Evolutionary conservation across 2,329 filamentous ascomycete species (phyloP), one percentile per base, ranked within the genome.

Genomic region (Pestalotiopsis sp.): DNA sequence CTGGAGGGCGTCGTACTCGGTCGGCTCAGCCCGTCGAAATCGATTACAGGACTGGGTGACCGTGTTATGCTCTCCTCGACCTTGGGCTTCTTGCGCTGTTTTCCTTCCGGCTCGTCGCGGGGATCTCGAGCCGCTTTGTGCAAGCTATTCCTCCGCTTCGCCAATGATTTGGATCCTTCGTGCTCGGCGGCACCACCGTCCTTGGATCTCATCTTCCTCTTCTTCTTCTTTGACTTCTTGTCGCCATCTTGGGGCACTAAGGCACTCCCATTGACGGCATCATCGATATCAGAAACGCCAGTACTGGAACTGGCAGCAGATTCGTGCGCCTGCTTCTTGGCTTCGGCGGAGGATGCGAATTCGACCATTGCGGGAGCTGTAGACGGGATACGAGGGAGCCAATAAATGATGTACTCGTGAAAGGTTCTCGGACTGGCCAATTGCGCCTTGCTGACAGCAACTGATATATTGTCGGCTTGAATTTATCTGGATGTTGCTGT

Each of bases 111-210:
- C 73, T 87, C 83, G 74, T 90, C 88, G 68, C 86, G 82, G 17
- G 87, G 87, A 74, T 90, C 88, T 69, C 88, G 82, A n/a, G 88
- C 87, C 3, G 88, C 87, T 72, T 89, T 89, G 81, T 85, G 87
- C 68, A 90, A 75, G 77, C 87, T 90, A 57, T 83, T 82, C 68
- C 85, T 82, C 62, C 87, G 82, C 77, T 84, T 81, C 25, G 76
- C 74, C 9, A 77, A 75, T 36, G 72, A 72, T 3, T 73, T 66
- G 31, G 74, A 72, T 67, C 77, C 74, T 41, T 80, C 77, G 61
- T 78, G 71, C 66, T 82, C 79, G n/a, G 71, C 74, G 49, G 71
- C 72, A 9, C 73, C 76, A 12, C 71, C 74, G 66, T 78, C 77
- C 36, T 73, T 76, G 3, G 71, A 59, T 39, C 77, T 71, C 68